These are phyloP conservation scores for Erigeron philadelphicus DNA, from an alignment of 140 eudicot species.

Conservation along the genomic window DNA sequence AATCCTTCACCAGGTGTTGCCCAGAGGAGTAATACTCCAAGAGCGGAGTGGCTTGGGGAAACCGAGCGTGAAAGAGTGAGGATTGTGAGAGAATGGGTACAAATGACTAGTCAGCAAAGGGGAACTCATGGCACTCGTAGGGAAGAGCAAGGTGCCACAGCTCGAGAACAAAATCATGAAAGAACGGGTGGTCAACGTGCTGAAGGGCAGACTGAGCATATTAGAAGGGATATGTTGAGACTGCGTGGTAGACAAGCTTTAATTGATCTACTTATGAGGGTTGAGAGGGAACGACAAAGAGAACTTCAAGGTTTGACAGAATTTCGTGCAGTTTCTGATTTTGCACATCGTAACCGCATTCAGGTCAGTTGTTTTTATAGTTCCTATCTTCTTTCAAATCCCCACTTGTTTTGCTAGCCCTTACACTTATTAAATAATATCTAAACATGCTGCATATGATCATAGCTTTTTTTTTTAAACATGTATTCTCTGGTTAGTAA, in stretches of 20 bases:
- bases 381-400: background rate
- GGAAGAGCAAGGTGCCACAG: slow-evolving; percentile 41
- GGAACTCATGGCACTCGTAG: slow-evolving; percentile 59
- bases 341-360: slow-evolving; percentile 96
- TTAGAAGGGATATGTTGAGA: slow-evolving; percentile 83
- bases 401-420: background rate
- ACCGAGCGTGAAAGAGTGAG: slow-evolving; percentile 95
- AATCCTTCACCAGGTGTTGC: slow-evolving; percentile 49
- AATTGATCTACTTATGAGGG: slow-evolving; percentile 80
- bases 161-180: slow-evolving; percentile 41
- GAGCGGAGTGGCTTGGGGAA: slow-evolving; percentile 98
- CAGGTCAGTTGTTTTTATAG: slow-evolving; percentile 55
- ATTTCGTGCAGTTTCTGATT: slow-evolving; percentile 95
- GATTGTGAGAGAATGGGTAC: slow-evolving; percentile 97
- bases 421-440: background rate
- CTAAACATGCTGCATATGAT: slow-evolving; percentile 6
- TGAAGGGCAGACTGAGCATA: slow-evolving; percentile 83
- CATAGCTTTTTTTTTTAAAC: background rate
- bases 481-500: slow-evolving; percentile 4
- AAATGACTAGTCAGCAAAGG: slow-evolving; percentile 93
- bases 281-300: slow-evolving; percentile 89
- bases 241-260: slow-evolving; percentile 94
- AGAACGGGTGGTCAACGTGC: slow-evolving; percentile 49
- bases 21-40: slow-evolving; percentile 55
- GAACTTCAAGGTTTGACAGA: slow-evolving; percentile 86